Evolutionary conservation across 805 yeast genomes (phyloP), one percentile per base, ranked within the genome.

Genomic region (Blastobotrys peoriensis): DNA sequence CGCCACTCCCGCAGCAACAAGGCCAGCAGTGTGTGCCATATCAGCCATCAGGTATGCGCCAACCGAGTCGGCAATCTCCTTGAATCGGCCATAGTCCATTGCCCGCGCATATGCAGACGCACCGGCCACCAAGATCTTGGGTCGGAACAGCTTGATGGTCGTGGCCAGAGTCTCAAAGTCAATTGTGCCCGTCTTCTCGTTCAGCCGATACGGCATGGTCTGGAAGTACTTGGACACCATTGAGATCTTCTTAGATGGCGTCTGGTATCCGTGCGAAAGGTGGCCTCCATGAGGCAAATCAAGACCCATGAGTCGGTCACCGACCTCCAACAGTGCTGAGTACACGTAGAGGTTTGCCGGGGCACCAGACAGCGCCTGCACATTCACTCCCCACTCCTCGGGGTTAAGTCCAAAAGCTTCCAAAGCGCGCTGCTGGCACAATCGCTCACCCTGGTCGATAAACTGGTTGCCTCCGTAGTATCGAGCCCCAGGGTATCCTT

Each of bases 231-330:
- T 91, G 43, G 97, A 88, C 55, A 91, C 81, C 61, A 78, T 86
- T 33, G 95, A 86, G 61, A 91, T 89, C 73, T 89, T 89, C 61
- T 89, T 83, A 51, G 85, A 70, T 50, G 83, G 81, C 43, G 96
- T 86, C 72, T 88, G 96, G 71, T 91, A 91, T 57, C 98, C 98
- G 64, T 91, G 98, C 36, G 95, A 85, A 64, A 91, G 77, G 66
- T 91, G 98, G 54, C 98, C 98, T 59, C 98, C 98, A 60, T 91
- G 97, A 49, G 98, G 98, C 62, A 91, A 77, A 66, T 91, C 98
- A 53, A 91, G 77, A 58, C 98, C 98, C 98, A 91, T 91, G 54
- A 91, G 68, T 66, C 98, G 79, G 60, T 88, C 98, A 54, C 88
- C 93, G 41, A 84, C 87, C 58, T 84, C 83, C 77, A 91, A 68